Conservation (phyloP, 2,329 filamentous ascomycete genomes). For the Colletotrichum kahawae region DNA sequence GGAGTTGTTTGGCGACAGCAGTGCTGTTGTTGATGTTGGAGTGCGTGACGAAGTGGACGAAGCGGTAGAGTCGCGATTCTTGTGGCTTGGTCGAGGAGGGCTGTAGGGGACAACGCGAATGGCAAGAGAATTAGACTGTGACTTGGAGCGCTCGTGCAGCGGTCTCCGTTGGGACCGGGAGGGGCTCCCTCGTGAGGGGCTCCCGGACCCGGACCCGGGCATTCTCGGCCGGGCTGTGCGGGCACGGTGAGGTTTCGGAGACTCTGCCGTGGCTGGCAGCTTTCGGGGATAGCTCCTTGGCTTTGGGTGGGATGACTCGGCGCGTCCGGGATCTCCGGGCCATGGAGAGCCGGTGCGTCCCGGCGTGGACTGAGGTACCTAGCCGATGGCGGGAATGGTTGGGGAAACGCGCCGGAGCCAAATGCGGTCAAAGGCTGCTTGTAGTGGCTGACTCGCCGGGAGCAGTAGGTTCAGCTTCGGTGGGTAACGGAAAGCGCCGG, state of each 20-base stretch:
- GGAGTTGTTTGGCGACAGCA: constrained; percentile 10
- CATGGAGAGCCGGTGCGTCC: constrained; percentile 4
- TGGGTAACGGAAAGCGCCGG: not conserved
- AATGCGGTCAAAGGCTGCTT: not conserved
- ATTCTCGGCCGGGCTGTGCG: constrained; percentile 25
- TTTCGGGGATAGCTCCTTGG: not conserved
- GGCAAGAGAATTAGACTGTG: constrained; percentile 45
- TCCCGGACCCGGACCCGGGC: constrained; percentile 29
- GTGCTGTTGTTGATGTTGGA: constrained; percentile 7
- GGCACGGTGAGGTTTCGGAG: not conserved
- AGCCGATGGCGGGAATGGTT: not conserved
- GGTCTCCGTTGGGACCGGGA: constrained; percentile 35
- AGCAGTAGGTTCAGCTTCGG: not conserved
- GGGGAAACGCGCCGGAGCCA: not conserved
- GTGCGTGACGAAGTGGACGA: constrained; percentile 22
- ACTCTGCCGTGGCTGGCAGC: not conserved
- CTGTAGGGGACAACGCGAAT: constrained; percentile 57
- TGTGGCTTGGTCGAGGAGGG: constrained; percentile 41
- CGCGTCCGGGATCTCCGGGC: not conserved
- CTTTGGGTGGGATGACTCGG: constrained; percentile 10
- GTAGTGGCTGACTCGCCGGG: not conserved
- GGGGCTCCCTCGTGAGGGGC: constrained; percentile 17
- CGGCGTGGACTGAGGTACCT: not conserved
- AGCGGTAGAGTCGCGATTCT: constrained; percentile 16
- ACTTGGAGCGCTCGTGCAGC: constrained; percentile 43